These are phyloP conservation scores for Oxytropis ochrocephala DNA, from an alignment of 306 rosid genomes.

Conservation along the genomic window DNA sequence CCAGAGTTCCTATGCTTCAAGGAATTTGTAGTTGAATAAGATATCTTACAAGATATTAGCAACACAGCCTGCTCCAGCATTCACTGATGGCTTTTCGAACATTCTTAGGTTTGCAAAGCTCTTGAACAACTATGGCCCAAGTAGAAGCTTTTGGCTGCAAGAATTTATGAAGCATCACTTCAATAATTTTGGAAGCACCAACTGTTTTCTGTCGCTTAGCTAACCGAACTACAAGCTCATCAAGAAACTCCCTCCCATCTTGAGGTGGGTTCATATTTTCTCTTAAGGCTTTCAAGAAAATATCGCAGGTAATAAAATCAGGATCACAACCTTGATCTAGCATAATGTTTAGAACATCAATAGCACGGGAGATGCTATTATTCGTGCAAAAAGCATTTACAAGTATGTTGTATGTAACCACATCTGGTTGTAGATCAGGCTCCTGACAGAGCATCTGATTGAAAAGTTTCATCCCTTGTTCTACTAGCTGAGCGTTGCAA, in stretches of 20 bases:
- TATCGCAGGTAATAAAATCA: constrained; percentile 59
- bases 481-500: constrained; percentile 62
- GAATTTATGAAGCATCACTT: constrained; percentile 62
- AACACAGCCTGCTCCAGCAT: constrained; percentile 57
- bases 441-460: constrained; percentile 73
- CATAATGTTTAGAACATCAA: constrained; percentile 70
- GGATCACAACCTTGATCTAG: constrained; percentile 79
- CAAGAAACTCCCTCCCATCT: constrained; percentile 82
- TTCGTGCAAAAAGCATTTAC: constrained; percentile 60
- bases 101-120: constrained; percentile 56
- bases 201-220: constrained; percentile 46
- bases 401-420: constrained; percentile 73
- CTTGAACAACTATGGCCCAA: constrained; percentile 63
- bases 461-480: constrained; percentile 78
- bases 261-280: constrained; percentile 63
- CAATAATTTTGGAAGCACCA: constrained; percentile 59
- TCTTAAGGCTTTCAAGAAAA: constrained; percentile 64
- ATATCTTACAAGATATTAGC: constrained; percentile 29
- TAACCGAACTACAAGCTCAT: constrained; percentile 74
- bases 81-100: constrained; percentile 38
- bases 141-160: constrained; percentile 67
- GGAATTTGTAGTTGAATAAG: neutral
- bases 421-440: constrained; percentile 63
- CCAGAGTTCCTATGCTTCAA: neutral
- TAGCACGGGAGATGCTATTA: constrained; percentile 54